Conservation (phyloP, 345 rosid species). For the Citrus glauca region DNA sequence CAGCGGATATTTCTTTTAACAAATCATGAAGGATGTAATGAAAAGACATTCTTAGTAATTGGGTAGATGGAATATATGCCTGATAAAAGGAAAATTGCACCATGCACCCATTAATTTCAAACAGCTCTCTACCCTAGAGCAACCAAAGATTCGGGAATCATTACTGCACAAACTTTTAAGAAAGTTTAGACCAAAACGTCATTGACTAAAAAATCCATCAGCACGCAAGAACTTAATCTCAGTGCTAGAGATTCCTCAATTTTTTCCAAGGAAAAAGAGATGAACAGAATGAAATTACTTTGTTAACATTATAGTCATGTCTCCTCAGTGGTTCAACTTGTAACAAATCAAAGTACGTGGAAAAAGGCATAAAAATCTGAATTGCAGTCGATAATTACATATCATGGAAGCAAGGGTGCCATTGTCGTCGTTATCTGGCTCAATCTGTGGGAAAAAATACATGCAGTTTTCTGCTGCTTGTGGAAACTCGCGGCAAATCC, state of each 20-base stretch:
- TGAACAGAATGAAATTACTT: not conserved
- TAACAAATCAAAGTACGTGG: not conserved
- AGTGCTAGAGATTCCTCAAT: not conserved
- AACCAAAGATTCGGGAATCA: too few relatives aligned
- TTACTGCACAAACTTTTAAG: too few relatives aligned
- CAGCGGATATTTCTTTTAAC: not conserved
- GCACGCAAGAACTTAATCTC: not conserved
- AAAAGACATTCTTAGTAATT: not conserved
- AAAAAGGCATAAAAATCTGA: not conserved
- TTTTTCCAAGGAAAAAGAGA: not conserved
- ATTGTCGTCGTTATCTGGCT: constrained; percentile 1
- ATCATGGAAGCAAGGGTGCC: constrained; percentile 12
- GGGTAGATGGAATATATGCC: not conserved
- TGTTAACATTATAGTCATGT: not conserved
- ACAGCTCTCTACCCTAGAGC: not conserved
- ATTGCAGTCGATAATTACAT: not conserved
- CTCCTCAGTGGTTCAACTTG: constrained; percentile 1
- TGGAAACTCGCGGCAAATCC: constrained; percentile 3
- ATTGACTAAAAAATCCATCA: not conserved
- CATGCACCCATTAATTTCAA: not conserved
- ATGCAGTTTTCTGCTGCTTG: constrained; percentile 13
- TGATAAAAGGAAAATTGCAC: not conserved
- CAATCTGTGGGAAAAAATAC: constrained; percentile 3
- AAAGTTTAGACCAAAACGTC: too few relatives aligned
- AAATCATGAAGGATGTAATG: not conserved